Base-by-base conservation (phyloP, 306 rosid genomes). In the Medicago ruthenica region DNA sequence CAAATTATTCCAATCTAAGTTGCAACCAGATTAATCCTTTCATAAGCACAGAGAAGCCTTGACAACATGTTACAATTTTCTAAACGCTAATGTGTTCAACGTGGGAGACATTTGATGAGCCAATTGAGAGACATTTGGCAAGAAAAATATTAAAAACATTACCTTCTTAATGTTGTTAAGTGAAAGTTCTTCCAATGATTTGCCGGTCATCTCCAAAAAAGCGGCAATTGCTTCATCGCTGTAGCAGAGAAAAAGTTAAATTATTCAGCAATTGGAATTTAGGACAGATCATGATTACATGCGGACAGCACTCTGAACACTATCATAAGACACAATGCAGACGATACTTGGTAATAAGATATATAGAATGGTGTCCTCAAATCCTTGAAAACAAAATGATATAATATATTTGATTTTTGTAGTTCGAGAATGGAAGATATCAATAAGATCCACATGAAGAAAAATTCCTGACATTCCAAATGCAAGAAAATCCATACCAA, bases 201-300 rank as follows among this genome's bases (percentile, higher is more conserved):
- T 87, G 74, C 93, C 97, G 18, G 65, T 71, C 12, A 80, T 83
- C 81, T 85, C 92, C 72, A 95, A 50, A 73, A 89, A 92, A 20
- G 96, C 97, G 70, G 96, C 96, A 78, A 95, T 73, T 62, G 97
- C 89, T 74, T 89, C 92, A 79, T 95, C 99, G 80, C 99, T 94
- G 75, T 47, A 79, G 67, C 50, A 40, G 15, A 73, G 73, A 36
- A 82, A 71, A 65, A 34, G 20, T 57, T 8, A 14, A 75, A 68
- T 20, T 21, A 67, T 76, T 67, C 64, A 61, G 67, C 79, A 27
- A 22, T 10, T 10, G 34, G 57, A 62, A 63, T 50, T 18, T 7
- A 15, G 67, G 45, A 15, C 34, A 77, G 15, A 58, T 75, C 64
- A 71, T 80, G 22, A 15, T 45, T 45, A 45, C 50, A 44, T 11